Base-by-base conservation (phyloP, 2,329 filamentous ascomycete genomes). In the Fusarium papillatum region DNA sequence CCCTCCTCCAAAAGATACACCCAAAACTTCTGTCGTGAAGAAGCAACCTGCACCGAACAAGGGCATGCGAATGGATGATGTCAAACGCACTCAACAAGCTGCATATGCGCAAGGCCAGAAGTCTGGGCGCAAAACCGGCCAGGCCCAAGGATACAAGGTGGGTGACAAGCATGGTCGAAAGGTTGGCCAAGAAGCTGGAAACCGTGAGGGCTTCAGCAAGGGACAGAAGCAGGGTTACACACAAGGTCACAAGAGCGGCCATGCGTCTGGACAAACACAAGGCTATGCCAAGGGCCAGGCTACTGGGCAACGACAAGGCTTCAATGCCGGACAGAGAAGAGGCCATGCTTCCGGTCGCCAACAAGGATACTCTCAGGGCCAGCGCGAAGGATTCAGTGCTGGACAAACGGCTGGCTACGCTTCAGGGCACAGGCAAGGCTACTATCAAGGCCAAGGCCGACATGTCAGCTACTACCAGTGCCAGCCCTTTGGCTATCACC, bases 21-120 rank as follows among this genome's bases (percentile, higher is more conserved):
- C 72, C 0, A 48, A 29, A 19, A 29, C 31, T n/a, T 61, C 41
- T 26, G 36, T 61, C 11, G 38, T 72, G 10, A 65, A 70, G n/a
- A 70, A 50, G 34, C 72, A 74, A 22, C 72, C 72, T 5, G 24
- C 13, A 2, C 60, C 69, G 5, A 66, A 29, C 0, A 55, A 73
- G 7, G 69, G 72, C 7, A 74, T 74, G 72, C 72, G 73, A 24
- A 75, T 73, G 69, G 24, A 69, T 17, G 64, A 74, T 4, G 72
- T 66, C 31, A 63, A 41, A 13, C 62, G 57, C 10, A 26, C 55
- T 1, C 72, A 74, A 34, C 67, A 74, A 48, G 69, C 69, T 19
- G 60, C 48, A 6, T 43, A 38, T 48, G 59, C 50, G 3, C 59
- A 50, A 22, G 69, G 48, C 7, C 59, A 67, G 10, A 72, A 53